Percentiles rank a stretch among this genome's conserved stretches.
phyloP scores from a whole-genome alignment of 805 yeast genomes.

The Saturnispora hagleri region DNA sequence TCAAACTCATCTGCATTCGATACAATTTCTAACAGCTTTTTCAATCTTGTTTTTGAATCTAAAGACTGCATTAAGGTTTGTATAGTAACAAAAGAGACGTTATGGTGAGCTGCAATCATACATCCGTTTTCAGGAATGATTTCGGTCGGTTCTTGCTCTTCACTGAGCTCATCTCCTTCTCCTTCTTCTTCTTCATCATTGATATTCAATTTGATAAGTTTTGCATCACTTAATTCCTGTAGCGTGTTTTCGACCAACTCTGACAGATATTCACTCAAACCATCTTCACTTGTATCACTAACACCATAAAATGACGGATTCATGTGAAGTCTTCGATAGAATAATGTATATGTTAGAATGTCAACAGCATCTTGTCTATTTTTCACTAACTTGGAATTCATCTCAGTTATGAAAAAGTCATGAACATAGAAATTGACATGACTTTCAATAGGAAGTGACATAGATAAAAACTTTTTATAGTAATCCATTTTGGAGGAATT shows the following conservation, averaged over 20 bases:
- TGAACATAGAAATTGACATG: slow-evolving; percentile 46
- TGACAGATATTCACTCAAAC: slow-evolving; percentile 73
- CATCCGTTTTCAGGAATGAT: slow-evolving; percentile 62
- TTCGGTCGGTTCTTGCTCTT: slow-evolving; percentile 30
- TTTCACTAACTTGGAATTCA: slow-evolving; percentile 53
- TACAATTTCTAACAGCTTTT: slow-evolving; percentile 53
- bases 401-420: slow-evolving; percentile 66
- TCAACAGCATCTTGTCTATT: slow-evolving; percentile 81
- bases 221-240: slow-evolving; percentile 50
- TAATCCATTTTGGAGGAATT: slow-evolving; percentile 46
- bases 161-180: slow-evolving; percentile 7
- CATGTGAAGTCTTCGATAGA: slow-evolving; percentile 67
- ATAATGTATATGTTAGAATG: slow-evolving; percentile 78
- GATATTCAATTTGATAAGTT: slow-evolving; percentile 50
- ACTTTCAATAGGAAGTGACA: slow-evolving; percentile 81
- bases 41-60: slow-evolving; percentile 46
- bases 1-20: slow-evolving; percentile 70
- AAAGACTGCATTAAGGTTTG: slow-evolving; percentile 45
- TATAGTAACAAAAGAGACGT: slow-evolving; percentile 58
- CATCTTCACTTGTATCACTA: slow-evolving; percentile 49
- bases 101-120: slow-evolving; percentile 66
- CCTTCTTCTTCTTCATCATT: slow-evolving; percentile 23
- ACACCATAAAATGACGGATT: slow-evolving; percentile 92
- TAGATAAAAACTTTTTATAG: slow-evolving; percentile 60
- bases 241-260: slow-evolving; percentile 70